A percentile compares a stretch with the other conserved stretches of the same genome.
These are phyloP conservation scores for Cytospora paraplurivora DNA, from an alignment of 2,329 filamentous ascomycete genomes.

Conservation along the genomic window DNA sequence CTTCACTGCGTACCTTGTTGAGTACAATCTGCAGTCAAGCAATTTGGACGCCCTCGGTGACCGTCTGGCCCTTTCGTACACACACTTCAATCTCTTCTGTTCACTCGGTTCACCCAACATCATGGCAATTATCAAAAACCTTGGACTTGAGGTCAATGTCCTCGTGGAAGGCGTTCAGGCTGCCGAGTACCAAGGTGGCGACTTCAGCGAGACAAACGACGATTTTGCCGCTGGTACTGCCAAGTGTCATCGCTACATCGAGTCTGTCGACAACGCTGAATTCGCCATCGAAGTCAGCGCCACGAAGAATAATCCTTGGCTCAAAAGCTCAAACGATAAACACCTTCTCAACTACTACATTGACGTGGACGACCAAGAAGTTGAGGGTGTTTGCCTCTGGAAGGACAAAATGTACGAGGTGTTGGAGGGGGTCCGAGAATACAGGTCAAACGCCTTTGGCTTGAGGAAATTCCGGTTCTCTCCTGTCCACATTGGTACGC, in stretches of 20 bases:
- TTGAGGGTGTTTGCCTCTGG: not conserved
- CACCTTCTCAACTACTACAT: not conserved
- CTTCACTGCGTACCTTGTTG: too few relatives aligned
- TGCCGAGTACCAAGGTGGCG: slow-evolving; percentile 7
- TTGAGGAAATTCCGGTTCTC: slow-evolving; percentile 3
- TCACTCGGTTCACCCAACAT: not conserved
- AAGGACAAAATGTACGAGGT: not conserved
- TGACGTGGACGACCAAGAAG: slow-evolving; percentile 4
- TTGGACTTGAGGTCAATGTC: slow-evolving; percentile 9
- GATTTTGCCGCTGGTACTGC: not conserved
- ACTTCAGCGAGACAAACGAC: slow-evolving; percentile 11
- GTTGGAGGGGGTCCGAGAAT: not conserved
- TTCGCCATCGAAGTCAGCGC: slow-evolving; percentile 31
- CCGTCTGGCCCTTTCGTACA: not conserved
- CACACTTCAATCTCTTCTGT: not conserved
- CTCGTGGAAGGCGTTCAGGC: not conserved
- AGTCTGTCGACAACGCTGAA: slow-evolving; percentile 34
- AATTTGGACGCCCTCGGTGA: not conserved
- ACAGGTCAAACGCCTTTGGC: not conserved
- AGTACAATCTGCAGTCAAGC: not conserved
- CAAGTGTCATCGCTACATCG: slow-evolving; percentile 33
- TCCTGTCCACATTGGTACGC: not conserved
- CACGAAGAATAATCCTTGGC: not conserved
- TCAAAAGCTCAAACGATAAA: slow-evolving; percentile 20
- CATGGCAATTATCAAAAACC: slow-evolving; percentile 10